Evolutionary conservation across 257 asterid species (phyloP).

Genomic region (Solanum neorickii): DNA sequence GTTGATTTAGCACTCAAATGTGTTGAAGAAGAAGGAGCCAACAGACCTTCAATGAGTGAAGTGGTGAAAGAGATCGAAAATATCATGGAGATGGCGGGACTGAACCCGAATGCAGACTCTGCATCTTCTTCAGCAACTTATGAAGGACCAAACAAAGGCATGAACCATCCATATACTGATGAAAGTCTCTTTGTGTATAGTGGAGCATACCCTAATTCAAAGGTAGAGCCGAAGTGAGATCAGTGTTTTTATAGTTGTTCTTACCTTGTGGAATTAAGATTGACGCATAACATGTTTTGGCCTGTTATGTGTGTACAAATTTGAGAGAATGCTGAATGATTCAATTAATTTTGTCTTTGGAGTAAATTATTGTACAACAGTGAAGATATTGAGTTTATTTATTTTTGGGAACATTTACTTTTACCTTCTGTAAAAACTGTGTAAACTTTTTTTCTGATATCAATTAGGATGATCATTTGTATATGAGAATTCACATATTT

Average conservation of each 20-base stretch:
- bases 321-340: not conserved
- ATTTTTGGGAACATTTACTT: not conserved
- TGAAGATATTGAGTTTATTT: not conserved
- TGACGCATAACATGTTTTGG: not conserved
- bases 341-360: not conserved
- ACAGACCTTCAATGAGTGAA: conserved; percentile 67
- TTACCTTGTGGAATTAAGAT: not conserved
- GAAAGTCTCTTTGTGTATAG: conserved; percentile 61
- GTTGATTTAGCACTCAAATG: conserved; percentile 65
- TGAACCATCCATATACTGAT: conserved; percentile 50
- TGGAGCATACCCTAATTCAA: conserved; percentile 30
- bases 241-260: not conserved
- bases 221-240: conserved; percentile 39
- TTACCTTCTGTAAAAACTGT: not conserved
- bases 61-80: conserved; percentile 76
- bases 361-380: not conserved
- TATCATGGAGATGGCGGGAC: conserved; percentile 62
- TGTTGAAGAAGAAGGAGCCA: conserved; percentile 39
- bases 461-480: not conserved
- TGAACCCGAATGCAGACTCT: conserved; percentile 71
- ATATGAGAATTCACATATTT: not conserved
- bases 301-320: not conserved
- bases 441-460: not conserved
- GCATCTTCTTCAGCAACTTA: conserved; percentile 67
- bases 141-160: conserved; percentile 37